Conservation (phyloP, 805 yeast species). For the Metschnikowia baotianmanensis region DNA sequence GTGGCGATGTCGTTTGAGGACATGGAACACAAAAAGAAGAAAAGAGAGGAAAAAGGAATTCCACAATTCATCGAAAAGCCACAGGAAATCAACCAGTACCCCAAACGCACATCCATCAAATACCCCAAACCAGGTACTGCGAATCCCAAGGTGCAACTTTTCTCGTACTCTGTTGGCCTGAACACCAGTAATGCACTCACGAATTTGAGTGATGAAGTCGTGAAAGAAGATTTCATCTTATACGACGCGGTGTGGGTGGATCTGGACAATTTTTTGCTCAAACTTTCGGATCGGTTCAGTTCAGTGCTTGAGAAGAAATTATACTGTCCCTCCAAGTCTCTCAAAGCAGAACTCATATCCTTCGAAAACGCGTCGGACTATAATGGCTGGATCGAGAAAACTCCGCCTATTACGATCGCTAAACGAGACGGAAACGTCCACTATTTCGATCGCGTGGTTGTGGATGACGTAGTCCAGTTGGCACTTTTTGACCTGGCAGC, state of each 20-base stretch:
- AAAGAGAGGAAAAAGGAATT: too few species aligned
- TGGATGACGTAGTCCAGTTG: slow-evolving; percentile 16
- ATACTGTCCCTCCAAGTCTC: slow-evolving; percentile 9
- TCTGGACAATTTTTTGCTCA: slow-evolving; percentile 15
- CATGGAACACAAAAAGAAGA: neutral
- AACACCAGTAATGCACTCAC: slow-evolving; percentile 23
- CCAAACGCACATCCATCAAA: slow-evolving; percentile 44
- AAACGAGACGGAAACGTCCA: slow-evolving; percentile 5
- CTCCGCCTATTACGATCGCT: slow-evolving; percentile 15
- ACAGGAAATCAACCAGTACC: slow-evolving; percentile 41
- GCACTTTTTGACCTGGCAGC: slow-evolving; percentile 21
- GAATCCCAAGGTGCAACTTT: slow-evolving; percentile 55
- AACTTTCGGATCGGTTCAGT: slow-evolving; percentile 24
- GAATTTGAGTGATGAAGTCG: slow-evolving; percentile 6
- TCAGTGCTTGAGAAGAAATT: slow-evolving; percentile 17
- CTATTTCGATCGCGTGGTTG: slow-evolving; percentile 26
- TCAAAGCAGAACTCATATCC: slow-evolving; percentile 5
- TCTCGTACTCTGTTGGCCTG: slow-evolving; percentile 33
- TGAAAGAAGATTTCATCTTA: slow-evolving; percentile 19
- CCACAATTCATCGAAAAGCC: too few species aligned
- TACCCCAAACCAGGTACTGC: slow-evolving; percentile 74
- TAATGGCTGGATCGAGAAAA: slow-evolving; percentile 26
- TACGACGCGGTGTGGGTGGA: slow-evolving; percentile 26
- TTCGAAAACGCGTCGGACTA: slow-evolving; percentile 14
- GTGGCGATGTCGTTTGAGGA: slow-evolving; percentile 14